Evolutionary conservation across 495 filamentous ascomycete species (phyloP), one percentile per base, ranked within the genome.

Genomic region (Talaromyces adpressus): DNA sequence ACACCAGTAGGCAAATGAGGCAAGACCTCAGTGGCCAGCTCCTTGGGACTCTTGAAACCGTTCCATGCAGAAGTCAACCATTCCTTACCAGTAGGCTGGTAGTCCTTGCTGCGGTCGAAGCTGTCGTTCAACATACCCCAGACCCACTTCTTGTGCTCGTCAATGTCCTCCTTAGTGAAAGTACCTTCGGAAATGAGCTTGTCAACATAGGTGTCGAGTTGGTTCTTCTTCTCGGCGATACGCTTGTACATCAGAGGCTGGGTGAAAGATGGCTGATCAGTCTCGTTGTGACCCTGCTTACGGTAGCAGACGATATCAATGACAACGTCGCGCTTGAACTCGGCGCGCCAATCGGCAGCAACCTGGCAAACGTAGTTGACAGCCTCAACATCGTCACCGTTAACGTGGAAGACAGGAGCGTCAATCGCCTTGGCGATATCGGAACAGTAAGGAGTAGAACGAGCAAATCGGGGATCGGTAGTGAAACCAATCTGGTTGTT

Each of bases 401-500:
- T 98, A 66, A 98, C 94, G 81, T 98, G 94, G 86, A 98, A 98
- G 39, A 98, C 91, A 36, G 94, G 94, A 14, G 94, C 95, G 67
- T 98, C 95, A 67, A 98, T 97, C 25, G 93, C 88, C 82, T 98
- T 98, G 72, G 94, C 95, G 71, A 98, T 97, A 75, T 98, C 94
- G 18, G 94, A 97, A 79, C 94, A 98, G 83, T 98, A 98, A 62
- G 94, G 91, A 56, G 94, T 98, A 23, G 94, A 98, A 67, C 94
- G 92, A 68, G 94, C 85, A 74, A 93, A 98, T 63, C 94, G 92
- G 67, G 94, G 94, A 74, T 98, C 94, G n/a, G 94, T 98, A 61
- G 94, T 98, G 83, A 98, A 98, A 73, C 94, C 94, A 74, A 98
- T 98, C 82, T 98, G 94, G 84, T 98, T 98, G 86, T 98, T 98